phyloP scores from a whole-genome alignment of 352 stramenopile species.

The Pseudoperonospora humuli region DNA sequence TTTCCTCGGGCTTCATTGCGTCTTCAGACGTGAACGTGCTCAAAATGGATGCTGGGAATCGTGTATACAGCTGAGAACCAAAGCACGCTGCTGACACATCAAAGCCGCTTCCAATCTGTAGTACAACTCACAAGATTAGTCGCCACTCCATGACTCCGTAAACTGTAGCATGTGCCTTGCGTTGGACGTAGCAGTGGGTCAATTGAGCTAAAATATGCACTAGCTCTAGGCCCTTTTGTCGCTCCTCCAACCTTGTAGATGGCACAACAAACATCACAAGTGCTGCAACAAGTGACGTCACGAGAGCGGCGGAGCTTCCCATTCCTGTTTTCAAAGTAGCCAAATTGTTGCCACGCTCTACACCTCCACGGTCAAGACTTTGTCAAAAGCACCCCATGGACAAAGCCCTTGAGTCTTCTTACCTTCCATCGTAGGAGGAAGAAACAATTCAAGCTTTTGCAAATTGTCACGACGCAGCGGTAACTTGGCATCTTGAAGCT shows the following conservation, averaged over 20 bases:
- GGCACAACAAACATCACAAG: constrained; percentile 83
- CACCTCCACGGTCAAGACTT: constrained; percentile 1
- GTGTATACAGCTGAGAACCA: constrained; percentile 91
- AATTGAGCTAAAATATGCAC: constrained; percentile 94
- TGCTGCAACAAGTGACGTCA: constrained; percentile 90
- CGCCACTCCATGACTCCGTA: neutral
- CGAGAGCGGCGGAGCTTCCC: constrained; percentile 92
- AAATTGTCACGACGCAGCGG: constrained; percentile 59
- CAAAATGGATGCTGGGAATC: constrained; percentile 71
- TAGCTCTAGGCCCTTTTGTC: constrained; percentile 31
- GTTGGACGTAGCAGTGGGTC: constrained; percentile 92
- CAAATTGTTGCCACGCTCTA: constrained; percentile 32
- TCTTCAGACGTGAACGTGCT: constrained; percentile 39
- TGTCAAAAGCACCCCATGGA: no score
- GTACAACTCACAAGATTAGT: neutral
- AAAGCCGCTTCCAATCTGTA: constrained; percentile 93
- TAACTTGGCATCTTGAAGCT: constrained; percentile 65
- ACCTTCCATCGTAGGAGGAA: constrained; percentile 68
- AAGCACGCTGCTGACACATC: constrained; percentile 93
- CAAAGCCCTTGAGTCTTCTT: no score
- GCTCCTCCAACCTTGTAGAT: constrained; percentile 11
- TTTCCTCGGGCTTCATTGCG: constrained; percentile 42
- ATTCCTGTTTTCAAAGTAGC: constrained; percentile 93
- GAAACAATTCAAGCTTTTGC: constrained; percentile 67
- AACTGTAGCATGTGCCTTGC: constrained; percentile 62